Evolutionary conservation across 1,284 basidiomycete species (phyloP).

Genomic region (Bjerkandera adusta): DNA sequence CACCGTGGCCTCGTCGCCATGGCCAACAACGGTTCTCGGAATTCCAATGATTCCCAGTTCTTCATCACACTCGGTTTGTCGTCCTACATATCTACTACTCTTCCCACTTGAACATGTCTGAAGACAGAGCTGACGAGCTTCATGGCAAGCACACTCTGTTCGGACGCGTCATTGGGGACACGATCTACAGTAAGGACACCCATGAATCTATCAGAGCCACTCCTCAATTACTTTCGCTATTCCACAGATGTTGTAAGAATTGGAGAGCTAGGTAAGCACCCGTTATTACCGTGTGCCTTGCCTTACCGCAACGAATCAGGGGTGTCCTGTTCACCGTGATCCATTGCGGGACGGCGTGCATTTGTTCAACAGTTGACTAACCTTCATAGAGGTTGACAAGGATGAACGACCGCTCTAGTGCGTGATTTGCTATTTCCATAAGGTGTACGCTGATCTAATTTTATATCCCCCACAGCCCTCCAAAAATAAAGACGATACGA

Average conservation of each 20-base stretch:
- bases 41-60: slow-evolving; percentile 89
- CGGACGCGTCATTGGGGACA: slow-evolving; percentile 78
- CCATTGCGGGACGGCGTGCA: no score
- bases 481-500: slow-evolving; percentile 81
- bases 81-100: not conserved
- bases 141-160: slow-evolving; percentile 90
- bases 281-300: no score
- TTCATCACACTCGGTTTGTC: slow-evolving; percentile 83
- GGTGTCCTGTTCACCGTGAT: not conserved
- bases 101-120: not conserved
- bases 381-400: slow-evolving; percentile 68
- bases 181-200: slow-evolving; percentile 78
- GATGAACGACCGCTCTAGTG: slow-evolving; percentile 87
- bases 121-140: slow-evolving; percentile 85
- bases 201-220: not conserved
- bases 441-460: slow-evolving; percentile 2
- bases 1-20: slow-evolving; percentile 91
- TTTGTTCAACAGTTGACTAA: slow-evolving; percentile 18
- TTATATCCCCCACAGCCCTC: slow-evolving; percentile 70
- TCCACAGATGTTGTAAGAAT: slow-evolving; percentile 83
- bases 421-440: slow-evolving; percentile 27
- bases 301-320: no score
- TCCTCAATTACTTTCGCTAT: slow-evolving; percentile 4
- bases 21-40: slow-evolving; percentile 86
- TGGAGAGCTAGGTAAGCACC: slow-evolving; percentile 70